Percentiles rank a stretch among this genome's conserved stretches.
phyloP scores from a whole-genome alignment of 2,329 filamentous ascomycete genomes.

The Calonectria crousiana region DNA sequence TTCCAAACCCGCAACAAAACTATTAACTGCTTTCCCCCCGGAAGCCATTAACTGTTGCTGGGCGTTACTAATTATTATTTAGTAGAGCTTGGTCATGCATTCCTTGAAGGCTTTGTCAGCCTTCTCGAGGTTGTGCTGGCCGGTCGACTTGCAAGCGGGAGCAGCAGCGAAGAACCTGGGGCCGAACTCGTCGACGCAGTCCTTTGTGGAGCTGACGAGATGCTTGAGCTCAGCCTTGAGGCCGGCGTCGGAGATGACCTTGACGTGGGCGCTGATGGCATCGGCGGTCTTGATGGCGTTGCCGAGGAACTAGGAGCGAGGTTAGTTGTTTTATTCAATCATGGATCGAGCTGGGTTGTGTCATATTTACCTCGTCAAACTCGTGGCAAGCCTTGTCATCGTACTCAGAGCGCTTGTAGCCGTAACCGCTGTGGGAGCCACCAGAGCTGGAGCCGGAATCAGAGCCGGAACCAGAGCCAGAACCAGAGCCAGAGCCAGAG shows the following conservation, averaged over 20 bases:
- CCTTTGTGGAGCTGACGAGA: neutral
- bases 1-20: neutral
- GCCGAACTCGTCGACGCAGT: neutral
- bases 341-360: neutral
- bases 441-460: neutral
- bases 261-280: slow-evolving; percentile 3
- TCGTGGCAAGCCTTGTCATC: neutral
- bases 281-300: slow-evolving; percentile 7
- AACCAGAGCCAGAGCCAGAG: neutral
- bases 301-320: neutral
- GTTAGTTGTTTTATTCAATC: neutral
- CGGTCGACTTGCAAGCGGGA: slow-evolving; percentile 1
- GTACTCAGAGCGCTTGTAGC: slow-evolving; percentile 2
- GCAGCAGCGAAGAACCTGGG: neutral
- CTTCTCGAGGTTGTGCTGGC: slow-evolving; percentile 5
- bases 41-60: neutral
- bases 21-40: neutral
- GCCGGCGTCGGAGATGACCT: slow-evolving; percentile 6
- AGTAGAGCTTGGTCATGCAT: neutral
- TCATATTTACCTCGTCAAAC: neutral
- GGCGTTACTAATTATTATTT: neutral
- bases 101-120: neutral
- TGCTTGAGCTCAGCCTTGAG: slow-evolving; percentile 7
- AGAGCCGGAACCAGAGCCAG: neutral
- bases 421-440: neutral